Conservation (phyloP, 1,139 yeast species). For the Pichia sp. region DNA sequence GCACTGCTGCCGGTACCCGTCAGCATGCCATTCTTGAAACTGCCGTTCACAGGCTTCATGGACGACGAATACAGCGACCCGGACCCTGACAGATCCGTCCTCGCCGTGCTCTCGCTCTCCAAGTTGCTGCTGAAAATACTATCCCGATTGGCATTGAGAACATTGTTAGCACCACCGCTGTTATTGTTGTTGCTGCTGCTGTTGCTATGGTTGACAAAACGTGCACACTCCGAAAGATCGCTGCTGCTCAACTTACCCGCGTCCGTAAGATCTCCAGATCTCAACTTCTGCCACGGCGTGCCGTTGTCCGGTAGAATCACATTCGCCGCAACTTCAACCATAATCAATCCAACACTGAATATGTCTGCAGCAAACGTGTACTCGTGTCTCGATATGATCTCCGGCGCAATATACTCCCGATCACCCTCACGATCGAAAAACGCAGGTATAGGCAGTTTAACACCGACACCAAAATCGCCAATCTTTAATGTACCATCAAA, state of each 20-base stretch:
- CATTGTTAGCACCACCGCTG: background rate
- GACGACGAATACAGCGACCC: background rate
- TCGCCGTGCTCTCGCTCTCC: slow-evolving; percentile 22
- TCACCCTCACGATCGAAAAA: slow-evolving; percentile 92
- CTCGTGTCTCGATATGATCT: slow-evolving; percentile 72
- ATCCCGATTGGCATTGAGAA: background rate
- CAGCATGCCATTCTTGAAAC: background rate
- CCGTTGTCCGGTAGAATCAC: slow-evolving; percentile 95
- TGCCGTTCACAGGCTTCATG: background rate
- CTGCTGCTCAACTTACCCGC: slow-evolving; percentile 84
- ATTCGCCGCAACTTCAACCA: slow-evolving; percentile 94
- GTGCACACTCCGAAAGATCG: slow-evolving; percentile 38
- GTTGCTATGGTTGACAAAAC: background rate
- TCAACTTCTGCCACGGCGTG: slow-evolving; percentile 89
- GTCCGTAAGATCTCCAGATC: slow-evolving; percentile 93
- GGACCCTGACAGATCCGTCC: slow-evolving; percentile 1
- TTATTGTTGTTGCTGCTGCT: background rate
- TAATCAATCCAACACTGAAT: slow-evolving; percentile 84
- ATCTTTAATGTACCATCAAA: slow-evolving; percentile 89
- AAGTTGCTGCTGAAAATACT: slow-evolving; percentile 17
- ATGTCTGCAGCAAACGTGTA: slow-evolving; percentile 94
- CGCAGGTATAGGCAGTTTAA: slow-evolving; percentile 51
- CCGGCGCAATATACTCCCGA: slow-evolving; percentile 96
- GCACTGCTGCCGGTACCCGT: background rate
- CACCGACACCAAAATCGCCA: slow-evolving; percentile 72